phyloP scores from a whole-genome alignment of 2,329 filamentous ascomycete genomes.

The Furcasterigmium sp. region DNA sequence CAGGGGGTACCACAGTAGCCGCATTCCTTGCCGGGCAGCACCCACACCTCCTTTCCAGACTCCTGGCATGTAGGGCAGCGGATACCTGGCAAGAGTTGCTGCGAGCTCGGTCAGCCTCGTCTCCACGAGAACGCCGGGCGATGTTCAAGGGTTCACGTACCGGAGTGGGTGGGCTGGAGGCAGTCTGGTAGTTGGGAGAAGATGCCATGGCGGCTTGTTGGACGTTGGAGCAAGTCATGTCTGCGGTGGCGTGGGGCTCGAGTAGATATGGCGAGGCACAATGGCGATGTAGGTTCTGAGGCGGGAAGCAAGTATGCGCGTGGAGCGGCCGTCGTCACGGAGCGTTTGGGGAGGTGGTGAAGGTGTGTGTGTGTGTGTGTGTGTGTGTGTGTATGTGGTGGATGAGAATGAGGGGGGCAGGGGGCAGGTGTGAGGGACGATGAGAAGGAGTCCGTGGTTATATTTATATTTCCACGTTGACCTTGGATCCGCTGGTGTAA shows the following conservation, averaged over 20 bases:
- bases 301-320: background rate
- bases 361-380: no score
- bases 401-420: background rate
- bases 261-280: background rate
- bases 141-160: background rate
- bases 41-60: slow-evolving; percentile 48
- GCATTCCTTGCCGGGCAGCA: slow-evolving; percentile 47
- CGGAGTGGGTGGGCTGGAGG: background rate
- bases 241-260: background rate
- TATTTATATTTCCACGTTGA: slow-evolving; percentile 11
- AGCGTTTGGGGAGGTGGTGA: no score
- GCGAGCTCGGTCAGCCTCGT: background rate
- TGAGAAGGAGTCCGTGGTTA: background rate
- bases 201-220: slow-evolving; percentile 8
- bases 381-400: no score
- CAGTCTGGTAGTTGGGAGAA: background rate
- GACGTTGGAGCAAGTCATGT: slow-evolving; percentile 8
- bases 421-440: background rate
- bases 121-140: background rate
- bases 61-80: slow-evolving; percentile 45
- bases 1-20: slow-evolving; percentile 44
- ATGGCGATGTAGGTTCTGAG: background rate
- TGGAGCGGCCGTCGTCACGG: no score
- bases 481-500: background rate
- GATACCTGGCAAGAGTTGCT: slow-evolving; percentile 40